Conservation (phyloP, 176 grass and related monocot species). For the Avena sativa region DNA sequence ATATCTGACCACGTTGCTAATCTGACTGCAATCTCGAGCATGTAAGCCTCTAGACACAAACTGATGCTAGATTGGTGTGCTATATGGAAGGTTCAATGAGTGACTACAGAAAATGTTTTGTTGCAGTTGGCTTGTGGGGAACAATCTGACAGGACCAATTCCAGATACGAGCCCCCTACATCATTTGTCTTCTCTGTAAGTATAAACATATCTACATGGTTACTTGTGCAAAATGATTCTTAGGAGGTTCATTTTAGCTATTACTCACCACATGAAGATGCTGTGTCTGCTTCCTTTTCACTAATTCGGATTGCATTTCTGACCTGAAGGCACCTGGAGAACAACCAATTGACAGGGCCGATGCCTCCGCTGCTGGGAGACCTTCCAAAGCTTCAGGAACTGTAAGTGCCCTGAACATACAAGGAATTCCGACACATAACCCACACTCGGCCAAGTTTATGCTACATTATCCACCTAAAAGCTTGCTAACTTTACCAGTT, state of each 20-base stretch:
- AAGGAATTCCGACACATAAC: not conserved
- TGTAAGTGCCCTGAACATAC: constrained; percentile 51
- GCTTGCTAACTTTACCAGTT: not conserved
- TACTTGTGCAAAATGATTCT: not conserved
- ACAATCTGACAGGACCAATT: constrained; percentile 65
- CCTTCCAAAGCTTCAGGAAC: constrained; percentile 57
- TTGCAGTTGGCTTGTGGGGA: constrained; percentile 81
- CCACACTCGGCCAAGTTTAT: not conserved
- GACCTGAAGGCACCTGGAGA: constrained; percentile 75
- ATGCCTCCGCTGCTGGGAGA: constrained; percentile 63
- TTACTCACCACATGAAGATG: no score
- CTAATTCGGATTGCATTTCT: constrained; percentile 10
- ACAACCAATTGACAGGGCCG: constrained; percentile 63
- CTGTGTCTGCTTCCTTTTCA: no score
- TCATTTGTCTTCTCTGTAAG: constrained; percentile 73
- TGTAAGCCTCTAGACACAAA: constrained; percentile 56
- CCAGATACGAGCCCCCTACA: constrained; percentile 68
- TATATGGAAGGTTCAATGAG: not conserved
- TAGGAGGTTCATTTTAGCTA: no score
- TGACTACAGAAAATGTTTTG: not conserved
- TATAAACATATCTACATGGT: not conserved
- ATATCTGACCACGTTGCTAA: constrained; percentile 74
- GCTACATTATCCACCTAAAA: not conserved
- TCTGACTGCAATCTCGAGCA: constrained; percentile 69
- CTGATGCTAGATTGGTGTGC: not conserved